These are phyloP conservation scores for Umbilicus rupestris DNA, from an alignment of 164 flowering plant species.

Conservation along the genomic window DNA sequence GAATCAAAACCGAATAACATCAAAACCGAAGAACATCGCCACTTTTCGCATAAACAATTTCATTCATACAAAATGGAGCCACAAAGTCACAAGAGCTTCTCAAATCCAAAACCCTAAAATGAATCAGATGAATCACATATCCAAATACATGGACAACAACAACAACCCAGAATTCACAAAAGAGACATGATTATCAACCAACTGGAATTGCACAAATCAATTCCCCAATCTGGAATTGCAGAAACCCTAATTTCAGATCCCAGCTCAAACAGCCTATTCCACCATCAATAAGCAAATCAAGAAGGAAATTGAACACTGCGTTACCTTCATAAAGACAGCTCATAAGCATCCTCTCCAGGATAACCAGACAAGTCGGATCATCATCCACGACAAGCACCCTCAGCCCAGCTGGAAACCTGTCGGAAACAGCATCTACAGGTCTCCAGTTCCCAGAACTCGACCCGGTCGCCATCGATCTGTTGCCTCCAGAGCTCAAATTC, in stretches of 20 bases:
- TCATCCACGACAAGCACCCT: constrained; percentile 88
- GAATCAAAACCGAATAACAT: background rate
- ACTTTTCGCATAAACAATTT: background rate
- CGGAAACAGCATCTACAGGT: constrained; percentile 27
- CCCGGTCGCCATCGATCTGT: constrained; percentile 1
- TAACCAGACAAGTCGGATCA: constrained; percentile 68
- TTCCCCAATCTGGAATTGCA: background rate
- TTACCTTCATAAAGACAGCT: constrained; percentile 65
- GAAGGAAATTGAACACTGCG: background rate
- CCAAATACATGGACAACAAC: no score
- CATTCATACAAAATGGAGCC: background rate
- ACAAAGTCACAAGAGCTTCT: background rate
- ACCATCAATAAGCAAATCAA: background rate
- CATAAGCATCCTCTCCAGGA: constrained; percentile 70
- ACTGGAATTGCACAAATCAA: background rate
- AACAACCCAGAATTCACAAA: no score
- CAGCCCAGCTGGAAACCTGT: constrained; percentile 75
- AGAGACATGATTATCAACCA: background rate
- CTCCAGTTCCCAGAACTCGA: background rate
- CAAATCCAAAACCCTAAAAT: background rate
- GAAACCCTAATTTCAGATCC: background rate
- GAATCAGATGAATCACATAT: no score
- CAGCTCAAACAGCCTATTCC: background rate
- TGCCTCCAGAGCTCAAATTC: constrained; percentile 1
- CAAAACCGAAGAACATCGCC: background rate